A percentile compares a stretch with the other conserved stretches of the same genome.
Evolutionary conservation across 805 yeast genomes (phyloP).

Genomic region (Ogataea degrootiae): DNA sequence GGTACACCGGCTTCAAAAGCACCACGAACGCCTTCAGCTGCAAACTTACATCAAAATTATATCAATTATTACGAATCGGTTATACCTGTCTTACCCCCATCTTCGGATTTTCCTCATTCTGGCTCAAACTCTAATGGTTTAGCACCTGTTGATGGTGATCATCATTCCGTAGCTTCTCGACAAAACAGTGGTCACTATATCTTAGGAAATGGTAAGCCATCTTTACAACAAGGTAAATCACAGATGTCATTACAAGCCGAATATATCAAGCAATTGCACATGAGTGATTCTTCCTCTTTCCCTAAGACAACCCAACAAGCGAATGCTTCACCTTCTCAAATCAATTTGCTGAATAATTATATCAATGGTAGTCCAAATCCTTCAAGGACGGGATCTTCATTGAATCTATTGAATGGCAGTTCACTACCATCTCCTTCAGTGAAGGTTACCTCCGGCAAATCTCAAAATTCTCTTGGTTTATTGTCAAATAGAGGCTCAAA

Average conservation of each 20-base stretch:
- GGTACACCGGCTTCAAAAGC: background rate
- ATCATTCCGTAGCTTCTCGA: background rate
- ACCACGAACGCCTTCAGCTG: conserved; percentile 2
- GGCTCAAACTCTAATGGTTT: background rate
- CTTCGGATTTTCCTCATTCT: background rate
- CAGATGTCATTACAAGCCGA: conserved; percentile 19
- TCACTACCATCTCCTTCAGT: too few species aligned
- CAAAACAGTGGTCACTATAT: background rate
- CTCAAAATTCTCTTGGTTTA: conserved; percentile 1
- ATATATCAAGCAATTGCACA: conserved; percentile 25
- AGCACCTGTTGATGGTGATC: conserved; percentile 1
- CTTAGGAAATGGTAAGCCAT: background rate
- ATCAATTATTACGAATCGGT: conserved; percentile 28
- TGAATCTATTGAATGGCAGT: conserved; percentile 7
- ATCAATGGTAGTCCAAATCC: conserved; percentile 5
- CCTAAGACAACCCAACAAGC: conserved; percentile 25
- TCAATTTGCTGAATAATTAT: conserved; percentile 25
- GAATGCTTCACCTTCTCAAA: conserved; percentile 25
- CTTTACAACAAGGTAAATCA: conserved; percentile 12
- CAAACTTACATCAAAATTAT: conserved; percentile 13
- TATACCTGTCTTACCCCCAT: conserved; percentile 27
- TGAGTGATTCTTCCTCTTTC: conserved; percentile 29
- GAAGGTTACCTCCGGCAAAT: too few species aligned
- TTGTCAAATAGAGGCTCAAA: background rate
- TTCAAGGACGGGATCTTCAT: conserved; percentile 16